A percentile compares a stretch with the other conserved stretches of the same genome.
These are phyloP conservation scores for Saccharomyces hybrid DNA, from an alignment of 1,139 yeast species.

Conservation along the genomic window DNA sequence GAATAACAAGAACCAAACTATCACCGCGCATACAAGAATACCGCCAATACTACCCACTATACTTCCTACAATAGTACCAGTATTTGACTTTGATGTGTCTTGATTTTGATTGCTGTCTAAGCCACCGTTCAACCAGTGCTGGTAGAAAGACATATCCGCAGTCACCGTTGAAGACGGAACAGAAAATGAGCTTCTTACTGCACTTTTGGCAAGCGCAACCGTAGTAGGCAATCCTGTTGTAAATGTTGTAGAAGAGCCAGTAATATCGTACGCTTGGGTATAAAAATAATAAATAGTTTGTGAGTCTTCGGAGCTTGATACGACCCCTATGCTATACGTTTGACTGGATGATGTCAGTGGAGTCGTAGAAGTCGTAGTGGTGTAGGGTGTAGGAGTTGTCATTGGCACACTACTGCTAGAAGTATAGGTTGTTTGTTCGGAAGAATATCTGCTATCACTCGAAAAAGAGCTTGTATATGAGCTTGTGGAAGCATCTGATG, in stretches of 20 bases:
- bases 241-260: slow-evolving; percentile 35
- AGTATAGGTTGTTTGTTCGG: background rate
- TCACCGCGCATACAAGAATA: slow-evolving; percentile 5
- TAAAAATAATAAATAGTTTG: slow-evolving; percentile 26
- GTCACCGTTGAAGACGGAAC: slow-evolving; percentile 29
- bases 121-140: slow-evolving; percentile 19
- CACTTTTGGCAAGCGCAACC: slow-evolving; percentile 20
- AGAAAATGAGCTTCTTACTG: slow-evolving; percentile 20
- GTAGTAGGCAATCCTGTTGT: slow-evolving; percentile 34
- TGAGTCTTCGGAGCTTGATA: slow-evolving; percentile 9
- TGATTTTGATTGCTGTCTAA: slow-evolving; percentile 7
- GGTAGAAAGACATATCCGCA: slow-evolving; percentile 27
- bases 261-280: slow-evolving; percentile 37
- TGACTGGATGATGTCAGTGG: background rate
- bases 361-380: slow-evolving; percentile 4
- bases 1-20: slow-evolving; percentile 7
- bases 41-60: slow-evolving; percentile 17
- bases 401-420: background rate
- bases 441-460: no score
- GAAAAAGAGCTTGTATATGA: no score
- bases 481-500: background rate
- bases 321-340: slow-evolving; percentile 2
- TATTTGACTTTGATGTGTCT: slow-evolving; percentile 3
- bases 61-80: slow-evolving; percentile 14
- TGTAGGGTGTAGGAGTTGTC: background rate